Base-by-base conservation (phyloP, 176 grass and related monocot genomes). In the Calamus simplicifolius region DNA sequence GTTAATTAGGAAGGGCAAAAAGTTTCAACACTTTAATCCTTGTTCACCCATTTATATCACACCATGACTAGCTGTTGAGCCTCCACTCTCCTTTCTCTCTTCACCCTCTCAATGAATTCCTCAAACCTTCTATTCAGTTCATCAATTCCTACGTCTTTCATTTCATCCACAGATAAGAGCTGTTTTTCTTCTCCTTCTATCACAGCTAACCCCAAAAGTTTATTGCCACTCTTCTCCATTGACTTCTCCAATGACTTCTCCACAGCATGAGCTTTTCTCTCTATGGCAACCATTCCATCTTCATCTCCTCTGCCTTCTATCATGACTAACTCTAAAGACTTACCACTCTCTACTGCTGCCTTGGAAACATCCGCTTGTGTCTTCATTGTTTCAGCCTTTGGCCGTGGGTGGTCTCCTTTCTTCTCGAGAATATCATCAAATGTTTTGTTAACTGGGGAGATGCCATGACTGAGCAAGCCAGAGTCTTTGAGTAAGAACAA, bases 401-500 rank as follows among this genome's bases (percentile, higher is more conserved):
- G 30, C 63, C 23, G 28, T 14, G 17, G 25, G 3, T 29, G 25
- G 16, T 8, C 63, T 18, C 23, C 48, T n/a, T 19, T 25, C 17
- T 56, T 52, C 25, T 16, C 27, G 18, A 16, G 8, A 0, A n/a
- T 16, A 25, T 73, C 48, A 43, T 13, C 35, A 12, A 2, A 12
- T 12, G 8, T 7, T 43, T 43, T 3, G 35, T 10, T 3, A 43
- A 43, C 53, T 54, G 16, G 50, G 2, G 0, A 70, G 73, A 4
- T 62, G 2, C 53, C 56, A 29, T 17, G 25, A 4, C n/a, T 23
- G 38, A 89, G 82, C 55, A 95, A 18, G 1, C 90, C 90, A 6
- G 86, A 79, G 59, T 95, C 82, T 62, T 31, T 67, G 75, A 79
- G 79, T 21, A 95, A 25, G 74, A 89, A 3, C 38, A 87, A 4